Conservation (phyloP, 2,329 filamentous ascomycete genomes). For the Colletotrichum chlorophyti region DNA sequence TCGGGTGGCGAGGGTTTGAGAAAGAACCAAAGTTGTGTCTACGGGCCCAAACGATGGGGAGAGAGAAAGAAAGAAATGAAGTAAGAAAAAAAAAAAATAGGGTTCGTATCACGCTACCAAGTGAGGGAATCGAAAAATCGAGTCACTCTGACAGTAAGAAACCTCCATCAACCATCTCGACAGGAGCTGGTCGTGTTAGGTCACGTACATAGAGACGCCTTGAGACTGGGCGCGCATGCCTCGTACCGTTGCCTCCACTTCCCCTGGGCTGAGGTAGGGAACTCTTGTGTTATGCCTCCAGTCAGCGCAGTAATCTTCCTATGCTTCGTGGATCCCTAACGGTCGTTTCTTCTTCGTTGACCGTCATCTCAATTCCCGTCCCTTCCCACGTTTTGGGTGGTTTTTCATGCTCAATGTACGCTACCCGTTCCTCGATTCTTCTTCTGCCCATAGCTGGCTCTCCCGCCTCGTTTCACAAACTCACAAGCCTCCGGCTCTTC, state of each 20-base stretch:
- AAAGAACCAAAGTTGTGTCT: too few relatives aligned
- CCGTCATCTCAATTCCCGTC: slow-evolving; percentile 8
- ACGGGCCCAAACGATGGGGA: too few relatives aligned
- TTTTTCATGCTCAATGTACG: slow-evolving; percentile 18
- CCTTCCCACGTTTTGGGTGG: slow-evolving; percentile 2
- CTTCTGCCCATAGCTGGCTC: neutral
- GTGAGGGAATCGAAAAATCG: too few relatives aligned
- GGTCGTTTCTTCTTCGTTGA: slow-evolving; percentile 13
- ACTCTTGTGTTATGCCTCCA: neutral
- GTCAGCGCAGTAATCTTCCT: slow-evolving; percentile 19
- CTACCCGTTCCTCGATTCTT: slow-evolving; percentile 3
- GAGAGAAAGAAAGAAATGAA: neutral
- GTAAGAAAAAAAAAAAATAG: neutral
- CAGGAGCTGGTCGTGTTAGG: too few relatives aligned
- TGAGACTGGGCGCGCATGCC: too few relatives aligned
- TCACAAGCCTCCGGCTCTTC: too few relatives aligned
- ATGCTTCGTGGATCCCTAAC: slow-evolving; percentile 18
- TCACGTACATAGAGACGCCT: too few relatives aligned
- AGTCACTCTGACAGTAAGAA: neutral
- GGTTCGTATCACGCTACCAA: neutral
- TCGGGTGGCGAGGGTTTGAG: slow-evolving; percentile 22
- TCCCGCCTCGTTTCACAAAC: neutral
- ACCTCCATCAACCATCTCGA: too few relatives aligned
- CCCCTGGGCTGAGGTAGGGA: too few relatives aligned
- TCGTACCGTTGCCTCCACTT: too few relatives aligned